Base-by-base conservation (phyloP, 176 grass and related monocot species). In the Pharus latifolius region DNA sequence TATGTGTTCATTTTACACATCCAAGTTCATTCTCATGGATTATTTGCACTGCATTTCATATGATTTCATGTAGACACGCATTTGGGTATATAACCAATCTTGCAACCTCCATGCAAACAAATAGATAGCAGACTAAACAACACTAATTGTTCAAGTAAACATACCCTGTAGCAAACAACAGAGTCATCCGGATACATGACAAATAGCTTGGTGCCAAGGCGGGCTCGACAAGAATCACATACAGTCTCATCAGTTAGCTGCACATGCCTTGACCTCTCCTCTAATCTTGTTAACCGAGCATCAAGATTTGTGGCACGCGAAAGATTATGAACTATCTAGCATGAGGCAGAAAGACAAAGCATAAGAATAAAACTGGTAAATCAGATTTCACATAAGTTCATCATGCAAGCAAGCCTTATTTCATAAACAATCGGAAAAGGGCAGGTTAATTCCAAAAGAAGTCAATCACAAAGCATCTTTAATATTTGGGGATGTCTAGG, bases 171-270 rank as follows among this genome's bases (percentile, higher is more conserved):
- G 74, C 94, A 98, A 27, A 98, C 89, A 60, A 98, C 87, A 1
- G 94, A 92, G 28, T 98, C 89, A 16, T 98, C 78, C 67, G 94
- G 94, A 72, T 93, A 98, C 94, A 98, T 98, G 12, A 84, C 94
- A 75, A 98, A 98, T 9, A 98, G 74, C 83, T 98, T 98, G 55
- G 94, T 98, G 52, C 94, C 94, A 5, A 98, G 87, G 17, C 86
- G 89, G 47, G 94, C 81, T 33, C 77, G 57, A 60, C 94, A 98
- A 35, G 94, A 98, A 78, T 85, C 84, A 0, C 94, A 98, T 20
- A 88, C 87, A 37, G 86, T 98, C 70, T 98, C 94, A 5, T 98
- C 94, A 25, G 85, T 98, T 50, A 98, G 70, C 55, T 98, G 94
- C 72, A 98, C 94, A 70, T 93, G 77, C 63, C 94, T 89, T 62